Evolutionary conservation across 148 eudicot species (phyloP).

Genomic region (Agrostemma githago): DNA sequence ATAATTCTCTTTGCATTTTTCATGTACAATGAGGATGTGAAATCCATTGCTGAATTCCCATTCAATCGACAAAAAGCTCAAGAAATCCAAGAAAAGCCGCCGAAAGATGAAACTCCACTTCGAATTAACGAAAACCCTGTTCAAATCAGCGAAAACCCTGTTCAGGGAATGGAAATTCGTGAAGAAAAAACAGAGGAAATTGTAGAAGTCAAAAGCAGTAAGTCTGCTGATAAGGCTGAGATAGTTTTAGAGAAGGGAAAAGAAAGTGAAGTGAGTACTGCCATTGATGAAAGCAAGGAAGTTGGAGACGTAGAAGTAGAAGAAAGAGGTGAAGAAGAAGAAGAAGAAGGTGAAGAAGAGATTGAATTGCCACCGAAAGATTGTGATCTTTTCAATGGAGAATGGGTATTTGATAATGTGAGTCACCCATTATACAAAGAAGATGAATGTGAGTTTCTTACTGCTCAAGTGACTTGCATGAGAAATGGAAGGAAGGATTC

Average conservation of each 20-base stretch:
- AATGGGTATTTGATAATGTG: slow-evolving; percentile 80
- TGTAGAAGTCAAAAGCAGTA: slow-evolving; percentile 16
- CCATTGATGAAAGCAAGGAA: slow-evolving; percentile 16
- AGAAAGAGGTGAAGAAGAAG: slow-evolving; percentile 22
- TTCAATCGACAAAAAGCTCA: slow-evolving; percentile 47
- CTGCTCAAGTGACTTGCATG: slow-evolving; percentile 83
- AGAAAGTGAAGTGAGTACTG: slow-evolving; percentile 4
- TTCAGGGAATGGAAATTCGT: slow-evolving; percentile 12
- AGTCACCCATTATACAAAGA: slow-evolving; percentile 71
- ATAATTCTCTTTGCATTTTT: slow-evolving; percentile 66
- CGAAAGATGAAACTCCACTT: slow-evolving; percentile 20
- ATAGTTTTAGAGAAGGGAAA: slow-evolving; percentile 23
- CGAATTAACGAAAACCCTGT: slow-evolving; percentile 20
- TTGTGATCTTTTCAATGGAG: slow-evolving; percentile 73
- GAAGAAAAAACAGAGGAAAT: slow-evolving; percentile 33
- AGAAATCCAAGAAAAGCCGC: slow-evolving; percentile 31
- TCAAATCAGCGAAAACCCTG: slow-evolving; percentile 4
- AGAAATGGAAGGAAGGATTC: slow-evolving; percentile 84
- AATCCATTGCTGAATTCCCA: slow-evolving; percentile 81
- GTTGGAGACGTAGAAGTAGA: not conserved
- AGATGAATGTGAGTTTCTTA: slow-evolving; percentile 70
- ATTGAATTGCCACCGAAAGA: slow-evolving; percentile 61
- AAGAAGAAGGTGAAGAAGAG: slow-evolving; percentile 40
- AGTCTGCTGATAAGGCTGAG: slow-evolving; percentile 6
- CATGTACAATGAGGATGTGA: slow-evolving; percentile 88